phyloP scores from a whole-genome alignment of 2,329 filamentous ascomycete genomes.

The Pseudocercospora fuligena region DNA sequence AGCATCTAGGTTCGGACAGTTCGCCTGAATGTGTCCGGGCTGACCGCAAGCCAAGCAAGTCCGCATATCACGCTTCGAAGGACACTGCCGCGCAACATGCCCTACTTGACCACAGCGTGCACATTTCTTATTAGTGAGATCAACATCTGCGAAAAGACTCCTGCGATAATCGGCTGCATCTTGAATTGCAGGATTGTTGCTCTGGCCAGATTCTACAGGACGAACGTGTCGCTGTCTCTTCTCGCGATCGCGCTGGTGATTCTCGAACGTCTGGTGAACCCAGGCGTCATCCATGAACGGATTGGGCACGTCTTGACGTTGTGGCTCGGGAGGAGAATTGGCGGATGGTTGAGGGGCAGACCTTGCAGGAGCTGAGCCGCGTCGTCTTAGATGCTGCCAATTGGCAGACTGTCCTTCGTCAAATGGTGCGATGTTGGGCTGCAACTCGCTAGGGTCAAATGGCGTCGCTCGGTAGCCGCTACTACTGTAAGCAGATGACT shows the following conservation, averaged over 20 bases:
- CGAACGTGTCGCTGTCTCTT: slow-evolving; percentile 8
- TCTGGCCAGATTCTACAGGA: background rate
- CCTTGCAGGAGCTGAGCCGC: slow-evolving; percentile 10
- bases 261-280: slow-evolving; percentile 21
- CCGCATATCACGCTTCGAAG: background rate
- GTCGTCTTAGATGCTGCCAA: slow-evolving; percentile 36
- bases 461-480: slow-evolving; percentile 31
- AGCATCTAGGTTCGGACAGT: background rate
- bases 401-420: slow-evolving; percentile 27
- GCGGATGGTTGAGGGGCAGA: background rate
- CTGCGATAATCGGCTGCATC: background rate
- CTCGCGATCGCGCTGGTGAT: slow-evolving; percentile 19
- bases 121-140: slow-evolving; percentile 12
- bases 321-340: slow-evolving; percentile 3
- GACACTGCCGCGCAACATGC: slow-evolving; percentile 23
- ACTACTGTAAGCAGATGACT: slow-evolving; percentile 2
- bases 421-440: background rate
- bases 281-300: slow-evolving; percentile 16
- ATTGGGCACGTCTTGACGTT: slow-evolving; percentile 13
- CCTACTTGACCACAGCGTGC: slow-evolving; percentile 27
- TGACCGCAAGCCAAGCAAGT: slow-evolving; percentile 6
- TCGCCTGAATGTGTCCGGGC: background rate
- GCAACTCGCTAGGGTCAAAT: slow-evolving; percentile 26
- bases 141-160: background rate
- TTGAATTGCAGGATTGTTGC: background rate